Conservation (phyloP, 208 protist genomes). For the Leptomonas seymouri region DNA sequence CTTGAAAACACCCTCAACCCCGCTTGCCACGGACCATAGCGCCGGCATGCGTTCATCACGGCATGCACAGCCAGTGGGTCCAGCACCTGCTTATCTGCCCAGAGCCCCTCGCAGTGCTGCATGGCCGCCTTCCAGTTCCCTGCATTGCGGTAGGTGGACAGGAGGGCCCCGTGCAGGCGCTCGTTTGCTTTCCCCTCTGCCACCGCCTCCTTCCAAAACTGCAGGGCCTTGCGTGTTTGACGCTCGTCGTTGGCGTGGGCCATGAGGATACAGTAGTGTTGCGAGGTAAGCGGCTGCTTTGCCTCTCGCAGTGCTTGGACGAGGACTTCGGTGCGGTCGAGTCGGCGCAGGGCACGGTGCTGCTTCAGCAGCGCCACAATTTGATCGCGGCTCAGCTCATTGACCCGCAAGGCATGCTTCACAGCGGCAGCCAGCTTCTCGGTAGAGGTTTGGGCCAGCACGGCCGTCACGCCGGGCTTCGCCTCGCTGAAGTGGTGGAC, state of each 20-base stretch:
- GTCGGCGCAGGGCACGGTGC: constrained; percentile 65
- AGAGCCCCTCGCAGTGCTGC: constrained; percentile 66
- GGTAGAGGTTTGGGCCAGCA: constrained; percentile 49
- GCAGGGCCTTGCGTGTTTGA: constrained; percentile 52
- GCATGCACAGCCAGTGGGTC: constrained; percentile 75
- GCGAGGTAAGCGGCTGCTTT: constrained; percentile 45
- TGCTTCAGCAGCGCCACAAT: constrained; percentile 59
- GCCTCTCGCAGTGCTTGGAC: constrained; percentile 50
- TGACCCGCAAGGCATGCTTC: constrained; percentile 45
- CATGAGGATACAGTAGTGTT: constrained; percentile 85
- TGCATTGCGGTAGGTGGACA: constrained; percentile 65
- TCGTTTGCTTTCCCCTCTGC: constrained; percentile 57
- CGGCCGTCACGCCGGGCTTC: constrained; percentile 49
- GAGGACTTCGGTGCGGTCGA: constrained; percentile 74
- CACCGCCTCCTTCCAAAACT: constrained; percentile 72
- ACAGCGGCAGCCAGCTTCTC: constrained; percentile 43
- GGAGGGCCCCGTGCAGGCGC: constrained; percentile 69
- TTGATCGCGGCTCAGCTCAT: constrained; percentile 58
- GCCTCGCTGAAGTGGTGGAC: constrained; percentile 56
- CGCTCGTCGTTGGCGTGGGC: constrained; percentile 85
- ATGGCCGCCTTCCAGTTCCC: constrained; percentile 73
- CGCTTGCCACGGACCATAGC: constrained; percentile 54
- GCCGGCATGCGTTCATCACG: constrained; percentile 83
- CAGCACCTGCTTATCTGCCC: constrained; percentile 62
- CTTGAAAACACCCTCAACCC: constrained; percentile 60